Base-by-base conservation (phyloP, 305 asterid genomes). In the Solanum hybrid region DNA sequence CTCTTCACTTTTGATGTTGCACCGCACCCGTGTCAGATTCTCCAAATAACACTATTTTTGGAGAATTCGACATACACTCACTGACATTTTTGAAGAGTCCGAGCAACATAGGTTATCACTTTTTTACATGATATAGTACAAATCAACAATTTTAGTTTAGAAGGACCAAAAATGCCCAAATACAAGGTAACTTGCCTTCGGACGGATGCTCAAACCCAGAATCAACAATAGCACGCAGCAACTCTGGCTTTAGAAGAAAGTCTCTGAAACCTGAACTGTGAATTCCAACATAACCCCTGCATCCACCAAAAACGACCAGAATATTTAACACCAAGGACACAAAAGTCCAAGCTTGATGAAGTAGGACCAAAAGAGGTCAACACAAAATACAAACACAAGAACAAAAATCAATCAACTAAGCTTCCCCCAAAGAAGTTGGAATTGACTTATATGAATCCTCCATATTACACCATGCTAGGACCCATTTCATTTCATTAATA, bases 151-250 rank as follows among this genome's bases (percentile, higher is more conserved):
- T n/a, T 38, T 37, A 12, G 51, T 24, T 79, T 2, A 7, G 84
- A 78, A 38, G 86, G 86, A 79, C 37, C 22, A 79, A 79, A 60
- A 4, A 24, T 38, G n/a, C 32, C 86, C 64, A 38, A 12, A 38
- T 79, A 79, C 7, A 26, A 79, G 64, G 51, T 37, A 79, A 90
- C 90, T 94, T 95, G 95, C 98, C 99, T 95, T 96, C 99, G 0
- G 98, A 96, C 66, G 99, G 99, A 94, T 96, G 99, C 90, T 96
- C 99, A 92, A 96, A 96, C 89, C 99, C 99, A 3, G 97, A 96
- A 90, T 96, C 99, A 72, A 96, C 99, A 29, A 96, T 96, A 81
- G 99, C 98, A 56, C 99, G 95, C 78, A 96, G 92, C 71, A 96
- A 97, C 92, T 96, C 99, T 77, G 99, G 99, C 95, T 96, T 96